Evolutionary conservation across 2,329 filamentous ascomycete species (phyloP), one percentile per base, ranked within the genome.

Genomic region (Chrysosporium keratinophilum): DNA sequence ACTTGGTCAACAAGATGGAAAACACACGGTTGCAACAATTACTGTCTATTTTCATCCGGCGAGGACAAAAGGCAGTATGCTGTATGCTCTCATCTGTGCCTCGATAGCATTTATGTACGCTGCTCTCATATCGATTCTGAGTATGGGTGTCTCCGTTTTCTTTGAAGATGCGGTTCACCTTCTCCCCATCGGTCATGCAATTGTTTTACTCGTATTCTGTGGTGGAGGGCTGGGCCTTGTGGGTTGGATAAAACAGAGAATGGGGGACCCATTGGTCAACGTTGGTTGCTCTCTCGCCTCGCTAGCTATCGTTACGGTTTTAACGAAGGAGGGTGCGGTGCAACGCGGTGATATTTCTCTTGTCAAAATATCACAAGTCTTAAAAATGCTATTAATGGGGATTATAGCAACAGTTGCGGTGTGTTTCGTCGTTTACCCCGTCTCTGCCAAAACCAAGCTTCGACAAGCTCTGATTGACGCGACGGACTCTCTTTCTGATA

Each of bases 21-120:
- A 96, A 66, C 91, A 96, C 69, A 84, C 95, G 64, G 88, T 95
- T 50, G 89, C 89, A 33, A 96, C 91, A 1, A 82, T 96, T 55
- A 94, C 88, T 0, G 90, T 96, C 10, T 97, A 95, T 65, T 97
- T 96, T 64, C 89, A 96, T 67, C 89, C 91, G 3, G 87, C 88
- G 5, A 78, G 91, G 55, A 88, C 88, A 15, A 80, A 84, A 23
- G 91, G 91, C 0, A 93, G 87, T 60, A 95, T 96, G 88, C 79
- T 88, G 55, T 87, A 95, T 69, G 90, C 89, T 2, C 79, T 85
- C 10, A 71, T 90, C 34, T 82, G 93, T 55, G 87, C 88, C 5
- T 71, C 87, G 37, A 75, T 85, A 34, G 90, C 89, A 1, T 87
- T 95, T 56, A 70, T 83, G 37, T 97, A 95, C 66, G 84, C 85